phyloP scores from a whole-genome alignment of 2,329 filamentous ascomycete species.

The Sporothrix curviconia region DNA sequence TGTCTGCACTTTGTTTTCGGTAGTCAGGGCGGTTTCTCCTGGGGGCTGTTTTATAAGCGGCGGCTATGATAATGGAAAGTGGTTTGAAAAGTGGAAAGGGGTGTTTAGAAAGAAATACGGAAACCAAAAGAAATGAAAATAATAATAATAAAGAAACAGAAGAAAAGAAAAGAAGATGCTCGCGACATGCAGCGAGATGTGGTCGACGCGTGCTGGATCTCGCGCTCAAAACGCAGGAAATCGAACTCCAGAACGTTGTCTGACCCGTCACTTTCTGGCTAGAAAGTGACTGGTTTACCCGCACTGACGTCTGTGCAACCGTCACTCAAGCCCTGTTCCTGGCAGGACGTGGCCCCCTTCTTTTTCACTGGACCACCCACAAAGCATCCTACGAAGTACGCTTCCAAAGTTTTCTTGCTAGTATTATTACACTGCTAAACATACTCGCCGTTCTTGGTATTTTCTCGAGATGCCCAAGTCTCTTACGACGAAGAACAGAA shows the following conservation, averaged over 20 bases:
- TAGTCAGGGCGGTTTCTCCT: conserved; percentile 5
- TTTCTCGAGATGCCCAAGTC: too few species aligned
- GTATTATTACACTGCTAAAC: too few species aligned
- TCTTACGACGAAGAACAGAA: too few species aligned
- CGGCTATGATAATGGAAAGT: not conserved
- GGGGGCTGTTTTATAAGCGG: not conserved
- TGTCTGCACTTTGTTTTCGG: conserved; percentile 4
- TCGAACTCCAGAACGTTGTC: too few species aligned
- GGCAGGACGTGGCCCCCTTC: too few species aligned
- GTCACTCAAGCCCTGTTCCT: not conserved
- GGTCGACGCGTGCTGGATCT: too few species aligned
- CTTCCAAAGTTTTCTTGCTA: too few species aligned
- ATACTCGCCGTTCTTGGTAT: too few species aligned
- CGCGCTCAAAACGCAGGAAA: too few species aligned
- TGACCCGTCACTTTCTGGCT: conserved; percentile 11
- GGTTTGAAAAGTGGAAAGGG: not conserved
- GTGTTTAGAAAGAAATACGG: not conserved
- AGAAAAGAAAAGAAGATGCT: not conserved
- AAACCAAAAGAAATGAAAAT: not conserved
- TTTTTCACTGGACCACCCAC: too few species aligned
- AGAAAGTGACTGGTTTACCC: conserved; percentile 9
- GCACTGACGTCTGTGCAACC: conserved; percentile 11
- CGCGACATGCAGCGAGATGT: too few species aligned
- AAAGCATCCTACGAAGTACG: too few species aligned
- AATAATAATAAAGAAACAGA: not conserved